Conservation (phyloP, 116 monocot genomes). For the Dioscorea cayenensis region DNA sequence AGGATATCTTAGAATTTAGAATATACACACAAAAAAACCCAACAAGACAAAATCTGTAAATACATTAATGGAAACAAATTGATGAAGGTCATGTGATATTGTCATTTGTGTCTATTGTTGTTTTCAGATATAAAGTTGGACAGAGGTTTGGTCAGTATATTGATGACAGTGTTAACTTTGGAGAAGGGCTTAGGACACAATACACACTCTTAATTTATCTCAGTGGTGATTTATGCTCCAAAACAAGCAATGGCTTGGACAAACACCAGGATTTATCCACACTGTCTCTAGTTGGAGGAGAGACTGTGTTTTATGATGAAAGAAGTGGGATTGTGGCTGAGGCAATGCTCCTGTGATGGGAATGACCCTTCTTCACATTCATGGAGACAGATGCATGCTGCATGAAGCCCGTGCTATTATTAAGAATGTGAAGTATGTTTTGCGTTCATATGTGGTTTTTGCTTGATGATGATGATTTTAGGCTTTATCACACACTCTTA, state of each 20-base stretch:
- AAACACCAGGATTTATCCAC: slow-evolving; percentile 22
- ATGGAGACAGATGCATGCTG: slow-evolving; percentile 83
- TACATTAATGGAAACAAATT: no score
- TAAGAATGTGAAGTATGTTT: slow-evolving; percentile 65
- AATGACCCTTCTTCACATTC: slow-evolving; percentile 88
- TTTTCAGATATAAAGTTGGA: slow-evolving; percentile 70
- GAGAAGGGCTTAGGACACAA: slow-evolving; percentile 39
- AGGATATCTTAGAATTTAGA: no score
- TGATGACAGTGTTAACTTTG: slow-evolving; percentile 85
- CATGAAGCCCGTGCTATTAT: slow-evolving; percentile 88
- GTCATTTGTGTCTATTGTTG: no score
- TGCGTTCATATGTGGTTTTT: slow-evolving; percentile 84
- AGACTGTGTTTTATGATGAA: slow-evolving; percentile 90
- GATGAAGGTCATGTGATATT: no score
- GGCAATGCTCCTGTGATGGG: slow-evolving; percentile 73
- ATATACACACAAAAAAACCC: no score
- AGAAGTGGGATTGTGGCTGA: slow-evolving; percentile 58
- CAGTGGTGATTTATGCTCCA: slow-evolving; percentile 32
- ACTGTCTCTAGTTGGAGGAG: slow-evolving; percentile 62
- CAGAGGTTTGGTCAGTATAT: slow-evolving; percentile 87
- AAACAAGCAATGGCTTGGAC: slow-evolving; percentile 15
- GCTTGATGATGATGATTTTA: slow-evolving; percentile 35
- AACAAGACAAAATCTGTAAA: no score
- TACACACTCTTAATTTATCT: slow-evolving; percentile 87
- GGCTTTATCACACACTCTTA: background rate